Evolutionary conservation across 768 basidiomycete genomes (phyloP), one percentile per base, ranked within the genome.

Genomic region (Glaciozyma antarctica): DNA sequence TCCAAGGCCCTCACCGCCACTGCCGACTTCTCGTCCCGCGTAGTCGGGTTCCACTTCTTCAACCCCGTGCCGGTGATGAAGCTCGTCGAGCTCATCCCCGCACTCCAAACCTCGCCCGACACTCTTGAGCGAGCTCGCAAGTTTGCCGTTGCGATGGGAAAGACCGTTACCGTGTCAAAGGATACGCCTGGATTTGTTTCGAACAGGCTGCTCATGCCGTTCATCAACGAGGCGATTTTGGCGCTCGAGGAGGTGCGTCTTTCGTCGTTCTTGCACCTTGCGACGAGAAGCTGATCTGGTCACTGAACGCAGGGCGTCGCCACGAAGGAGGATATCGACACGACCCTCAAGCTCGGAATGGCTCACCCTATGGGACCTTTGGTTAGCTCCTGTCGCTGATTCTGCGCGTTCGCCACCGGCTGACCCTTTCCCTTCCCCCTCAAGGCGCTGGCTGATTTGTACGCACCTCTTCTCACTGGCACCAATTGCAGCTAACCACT

Each of bases 51-150:
- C 34, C 58, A 63, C 47, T 62, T 63, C n/a, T 68, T 95, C 80
- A 94, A 97, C 73, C 93, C 93, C 6, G 93, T 95, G 6, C 93
- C 93, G 4, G 88, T 94, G 41, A 95, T 95, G 92, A 88, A 88
- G 86, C 79, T 95, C 9, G 91, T 95, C n/a, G 93, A 98, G 75
- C 79, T 98, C 8, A 95, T 98, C 60, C 85, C 93, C 2, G 91
- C 87, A 4, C 81, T 95, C 13, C 93, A 98, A 83, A 94, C 93
- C 3, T 86, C 87, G 12, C 78, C 81, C 30, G 82, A 85, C 16
- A 88, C 87, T 0, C 80, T 94, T 7, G 83, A 86, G 34, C 81
- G 87, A 24, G 85, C 93, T 12, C 84, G 85, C 15, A 79, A 83
- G 3, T 95, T 93, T 73, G 93, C 93, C 0, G 75, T 83, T 61